These are phyloP conservation scores for Primulina eburnea DNA, from an alignment of 257 asterid species.

Conservation along the genomic window DNA sequence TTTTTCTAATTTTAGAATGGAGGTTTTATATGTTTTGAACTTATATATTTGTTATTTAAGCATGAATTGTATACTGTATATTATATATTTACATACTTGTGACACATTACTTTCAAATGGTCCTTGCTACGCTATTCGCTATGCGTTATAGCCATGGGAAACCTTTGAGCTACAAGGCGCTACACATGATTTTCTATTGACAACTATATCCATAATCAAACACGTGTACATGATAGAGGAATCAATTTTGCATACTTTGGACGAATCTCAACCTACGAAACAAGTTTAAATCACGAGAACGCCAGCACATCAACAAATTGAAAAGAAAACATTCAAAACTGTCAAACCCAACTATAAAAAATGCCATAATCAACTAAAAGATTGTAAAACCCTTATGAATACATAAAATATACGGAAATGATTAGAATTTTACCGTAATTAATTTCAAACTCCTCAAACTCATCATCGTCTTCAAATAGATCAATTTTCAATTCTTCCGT, in stretches of 20 bases:
- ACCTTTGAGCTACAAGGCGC: too few relatives aligned
- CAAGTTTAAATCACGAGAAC: not conserved
- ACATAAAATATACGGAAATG: not conserved
- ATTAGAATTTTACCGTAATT: slow-evolving; percentile 45
- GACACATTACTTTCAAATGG: too few relatives aligned
- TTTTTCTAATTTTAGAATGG: too few relatives aligned
- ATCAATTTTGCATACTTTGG: not conserved
- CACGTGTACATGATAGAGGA: not conserved
- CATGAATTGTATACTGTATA: too few relatives aligned
- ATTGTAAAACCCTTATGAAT: not conserved
- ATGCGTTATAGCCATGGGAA: too few relatives aligned
- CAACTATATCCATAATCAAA: not conserved
- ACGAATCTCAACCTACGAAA: not conserved
- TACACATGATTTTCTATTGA: too few relatives aligned
- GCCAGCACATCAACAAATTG: not conserved
- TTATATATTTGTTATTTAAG: too few relatives aligned
- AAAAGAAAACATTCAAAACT: too few relatives aligned
- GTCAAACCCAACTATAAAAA: not conserved
- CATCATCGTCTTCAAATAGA: slow-evolving; percentile 85
- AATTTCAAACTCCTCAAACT: slow-evolving; percentile 79
- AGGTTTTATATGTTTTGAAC: too few relatives aligned
- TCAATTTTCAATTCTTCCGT: slow-evolving; percentile 68
- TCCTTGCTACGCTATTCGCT: too few relatives aligned
- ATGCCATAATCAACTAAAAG: too few relatives aligned
- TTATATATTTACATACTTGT: too few relatives aligned